Percentiles rank a stretch among this genome's conserved stretches.
Conservation (phyloP, 1,139 yeast species). For the Spencermartinsiella ligniputridi region DNA sequence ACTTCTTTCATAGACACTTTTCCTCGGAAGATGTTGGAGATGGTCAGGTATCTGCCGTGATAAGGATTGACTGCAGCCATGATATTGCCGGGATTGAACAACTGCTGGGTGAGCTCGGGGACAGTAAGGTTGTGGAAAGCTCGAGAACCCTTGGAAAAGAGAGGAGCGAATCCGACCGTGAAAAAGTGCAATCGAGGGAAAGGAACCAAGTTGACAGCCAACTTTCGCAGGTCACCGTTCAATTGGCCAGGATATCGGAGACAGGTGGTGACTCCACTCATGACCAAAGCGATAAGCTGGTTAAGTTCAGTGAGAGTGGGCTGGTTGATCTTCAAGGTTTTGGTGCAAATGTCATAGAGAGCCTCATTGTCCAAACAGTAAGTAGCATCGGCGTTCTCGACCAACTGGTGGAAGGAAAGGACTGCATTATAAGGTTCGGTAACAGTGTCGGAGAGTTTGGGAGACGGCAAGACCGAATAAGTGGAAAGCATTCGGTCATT, state of each 20-base stretch:
- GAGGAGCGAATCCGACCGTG: conserved; percentile 44
- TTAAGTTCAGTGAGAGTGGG: conserved; percentile 42
- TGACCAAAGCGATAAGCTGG: conserved; percentile 41
- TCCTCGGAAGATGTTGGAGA: conserved; percentile 44
- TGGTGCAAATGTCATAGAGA: conserved; percentile 40
- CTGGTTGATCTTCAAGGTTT: conserved; percentile 37
- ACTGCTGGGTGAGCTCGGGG: conserved; percentile 44
- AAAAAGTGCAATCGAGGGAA: conserved; percentile 46
- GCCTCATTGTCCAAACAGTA: conserved; percentile 46
- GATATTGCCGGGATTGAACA: conserved; percentile 41
- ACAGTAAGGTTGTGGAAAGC: conserved; percentile 40
- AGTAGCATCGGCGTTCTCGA: conserved; percentile 43
- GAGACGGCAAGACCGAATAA: conserved; percentile 43
- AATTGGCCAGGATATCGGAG: conserved; percentile 45
- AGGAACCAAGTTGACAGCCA: conserved; percentile 45
- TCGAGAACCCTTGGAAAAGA: conserved; percentile 36
- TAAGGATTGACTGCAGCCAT: conserved; percentile 45
- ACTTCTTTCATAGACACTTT: conserved; percentile 43
- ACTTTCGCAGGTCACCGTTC: conserved; percentile 43
- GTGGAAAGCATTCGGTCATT: conserved; percentile 45
- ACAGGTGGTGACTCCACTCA: conserved; percentile 46
- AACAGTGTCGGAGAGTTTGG: conserved; percentile 43
- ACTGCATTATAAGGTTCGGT: conserved; percentile 44
- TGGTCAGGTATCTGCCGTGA: conserved; percentile 42
- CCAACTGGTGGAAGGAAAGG: conserved; percentile 40